Conservation (phyloP, 306 rosid genomes). For the Pachyrhizus erosus region DNA sequence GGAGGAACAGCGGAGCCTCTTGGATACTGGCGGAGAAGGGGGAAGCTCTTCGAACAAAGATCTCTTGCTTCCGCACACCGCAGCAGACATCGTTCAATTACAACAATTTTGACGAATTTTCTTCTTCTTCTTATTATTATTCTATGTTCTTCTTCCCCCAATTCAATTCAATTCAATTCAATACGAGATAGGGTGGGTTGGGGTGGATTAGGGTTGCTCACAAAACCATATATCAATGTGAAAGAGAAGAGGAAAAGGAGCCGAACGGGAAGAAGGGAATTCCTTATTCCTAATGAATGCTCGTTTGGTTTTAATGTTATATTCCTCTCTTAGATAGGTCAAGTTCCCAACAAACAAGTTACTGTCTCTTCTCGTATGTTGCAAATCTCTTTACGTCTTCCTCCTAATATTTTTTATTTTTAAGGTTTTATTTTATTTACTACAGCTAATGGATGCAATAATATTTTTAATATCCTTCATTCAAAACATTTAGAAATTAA, state of each 20-base stretch:
- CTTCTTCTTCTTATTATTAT: slow-evolving; percentile 15
- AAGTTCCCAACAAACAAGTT: slow-evolving; percentile 1
- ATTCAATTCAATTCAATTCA: not conserved
- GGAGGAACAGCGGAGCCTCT: slow-evolving; percentile 90
- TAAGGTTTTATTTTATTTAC: too few relatives aligned
- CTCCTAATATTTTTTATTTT: too few relatives aligned
- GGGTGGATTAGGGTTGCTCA: not conserved
- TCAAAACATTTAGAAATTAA: too few relatives aligned
- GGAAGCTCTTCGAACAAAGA: slow-evolving; percentile 97
- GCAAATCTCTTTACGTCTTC: too few relatives aligned
- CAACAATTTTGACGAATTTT: slow-evolving; percentile 20
- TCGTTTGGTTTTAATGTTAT: not conserved
- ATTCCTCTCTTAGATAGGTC: not conserved
- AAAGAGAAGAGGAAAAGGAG: too few relatives aligned
- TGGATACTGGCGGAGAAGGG: slow-evolving; percentile 81
- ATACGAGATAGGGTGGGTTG: not conserved
- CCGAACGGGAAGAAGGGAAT: too few relatives aligned
- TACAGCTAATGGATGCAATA: too few relatives aligned
- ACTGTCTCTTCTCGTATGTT: not conserved
- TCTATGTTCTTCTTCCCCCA: not conserved
- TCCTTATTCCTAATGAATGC: not conserved
- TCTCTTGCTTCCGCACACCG: slow-evolving; percentile 99
- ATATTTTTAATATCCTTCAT: too few relatives aligned
- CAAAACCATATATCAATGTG: not conserved
- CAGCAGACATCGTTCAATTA: slow-evolving; percentile 92